Evolutionary conservation across 225 moss, liverwort and hornwort species (phyloP).

Genomic region (Asterella californica): DNA sequence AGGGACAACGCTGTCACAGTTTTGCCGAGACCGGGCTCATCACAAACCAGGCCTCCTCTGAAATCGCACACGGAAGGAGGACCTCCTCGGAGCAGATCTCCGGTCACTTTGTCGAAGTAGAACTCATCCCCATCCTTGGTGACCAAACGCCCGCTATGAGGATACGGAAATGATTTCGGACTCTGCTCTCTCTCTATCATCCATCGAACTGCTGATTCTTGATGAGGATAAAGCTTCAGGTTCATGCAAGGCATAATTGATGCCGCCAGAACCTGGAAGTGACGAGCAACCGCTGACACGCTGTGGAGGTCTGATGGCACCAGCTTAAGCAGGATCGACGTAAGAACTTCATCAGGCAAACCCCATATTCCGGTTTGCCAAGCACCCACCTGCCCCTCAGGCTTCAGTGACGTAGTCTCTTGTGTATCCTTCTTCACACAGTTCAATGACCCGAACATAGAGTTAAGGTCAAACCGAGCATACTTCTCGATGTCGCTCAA

Average conservation of each 20-base stretch:
- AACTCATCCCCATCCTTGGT: conserved; percentile 70
- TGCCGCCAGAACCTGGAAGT: conserved; percentile 67
- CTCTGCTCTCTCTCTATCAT: conserved; percentile 84
- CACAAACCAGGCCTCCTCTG: conserved; percentile 91
- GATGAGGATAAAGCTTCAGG: conserved; percentile 79
- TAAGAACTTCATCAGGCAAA: conserved; percentile 79
- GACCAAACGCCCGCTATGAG: conserved; percentile 61
- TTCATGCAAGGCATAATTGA: conserved; percentile 96
- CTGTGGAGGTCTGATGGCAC: conserved; percentile 73
- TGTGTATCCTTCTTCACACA: conserved; percentile 55
- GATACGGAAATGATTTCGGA: conserved; percentile 59
- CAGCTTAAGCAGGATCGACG: conserved; percentile 55
- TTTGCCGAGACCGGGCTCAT: conserved; percentile 95
- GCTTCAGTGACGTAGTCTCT: conserved; percentile 33
- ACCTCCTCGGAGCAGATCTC: conserved; percentile 58
- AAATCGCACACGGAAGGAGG: conserved; percentile 61
- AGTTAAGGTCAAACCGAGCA: conserved; percentile 65
- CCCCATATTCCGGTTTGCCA: conserved; percentile 63
- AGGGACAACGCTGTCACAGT: conserved; percentile 91
- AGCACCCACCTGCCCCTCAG: conserved; percentile 28
- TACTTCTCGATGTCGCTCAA: conserved; percentile 48
- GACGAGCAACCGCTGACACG: conserved; percentile 76
- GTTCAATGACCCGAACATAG: conserved; percentile 72
- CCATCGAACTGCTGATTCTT: conserved; percentile 90
- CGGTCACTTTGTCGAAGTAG: conserved; percentile 70